phyloP scores from a whole-genome alignment of 371 early-diverging fungal species.

The Syncephalastrum monosporum region DNA sequence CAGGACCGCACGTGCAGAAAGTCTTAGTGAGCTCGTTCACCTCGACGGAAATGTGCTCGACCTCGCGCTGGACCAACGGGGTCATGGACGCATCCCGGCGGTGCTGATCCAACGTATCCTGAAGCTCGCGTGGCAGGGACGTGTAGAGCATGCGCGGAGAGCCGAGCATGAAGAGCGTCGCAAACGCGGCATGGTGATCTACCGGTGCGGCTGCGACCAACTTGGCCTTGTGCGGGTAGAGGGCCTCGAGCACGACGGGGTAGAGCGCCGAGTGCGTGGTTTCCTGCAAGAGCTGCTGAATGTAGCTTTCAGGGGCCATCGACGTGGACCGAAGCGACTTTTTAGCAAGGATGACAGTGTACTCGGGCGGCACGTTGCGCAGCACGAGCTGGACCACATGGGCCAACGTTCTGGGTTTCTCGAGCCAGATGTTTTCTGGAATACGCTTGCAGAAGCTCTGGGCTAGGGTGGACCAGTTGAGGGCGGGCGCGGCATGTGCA shows the following conservation, averaged over 20 bases:
- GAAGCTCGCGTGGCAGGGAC: constrained; percentile 31
- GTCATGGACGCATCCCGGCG: constrained; percentile 19
- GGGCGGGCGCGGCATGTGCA: constrained; percentile 9
- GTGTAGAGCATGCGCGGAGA: constrained; percentile 34
- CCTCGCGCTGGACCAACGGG: constrained; percentile 24
- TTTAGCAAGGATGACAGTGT: constrained; percentile 39
- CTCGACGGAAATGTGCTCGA: constrained; percentile 26
- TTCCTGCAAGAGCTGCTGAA: constrained; percentile 37
- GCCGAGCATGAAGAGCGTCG: constrained; percentile 27
- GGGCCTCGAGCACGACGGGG: constrained; percentile 38
- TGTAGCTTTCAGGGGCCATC: constrained; percentile 33
- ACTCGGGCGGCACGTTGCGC: constrained; percentile 49
- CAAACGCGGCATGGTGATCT: constrained; percentile 32
- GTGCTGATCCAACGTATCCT: constrained; percentile 18
- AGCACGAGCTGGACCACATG: constrained; percentile 46
- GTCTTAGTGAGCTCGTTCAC: constrained; percentile 29
- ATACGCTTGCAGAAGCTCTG: constrained; percentile 49
- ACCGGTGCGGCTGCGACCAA: constrained; percentile 4
- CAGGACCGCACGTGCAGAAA: constrained; percentile 32
- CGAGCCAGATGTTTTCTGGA: constrained; percentile 52
- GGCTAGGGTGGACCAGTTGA: constrained; percentile 51
- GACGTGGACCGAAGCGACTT: constrained; percentile 31
- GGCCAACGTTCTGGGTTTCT: constrained; percentile 44
- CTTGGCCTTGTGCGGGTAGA: constrained; percentile 29
- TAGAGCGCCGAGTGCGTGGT: constrained; percentile 44